Evolutionary conservation across 164 flowering plant genomes (phyloP).

Genomic region (Malania oleifera): DNA sequence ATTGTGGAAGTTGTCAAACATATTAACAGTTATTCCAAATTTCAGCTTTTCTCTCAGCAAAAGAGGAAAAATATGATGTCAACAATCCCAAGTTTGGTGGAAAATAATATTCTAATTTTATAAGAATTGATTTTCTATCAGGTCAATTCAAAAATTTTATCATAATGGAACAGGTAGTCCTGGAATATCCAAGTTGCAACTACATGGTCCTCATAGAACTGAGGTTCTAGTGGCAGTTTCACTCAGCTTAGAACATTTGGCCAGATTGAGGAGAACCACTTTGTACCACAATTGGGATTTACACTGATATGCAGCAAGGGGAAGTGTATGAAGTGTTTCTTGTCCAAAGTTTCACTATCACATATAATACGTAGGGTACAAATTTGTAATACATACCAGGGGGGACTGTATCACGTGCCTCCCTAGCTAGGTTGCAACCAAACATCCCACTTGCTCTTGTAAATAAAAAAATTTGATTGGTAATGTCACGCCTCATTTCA

Average conservation of each 20-base stretch:
- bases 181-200: too few relatives aligned
- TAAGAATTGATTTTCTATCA: not conserved
- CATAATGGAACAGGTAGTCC: not conserved
- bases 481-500: constrained; percentile 71
- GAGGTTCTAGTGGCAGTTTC: too few relatives aligned
- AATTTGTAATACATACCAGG: constrained; percentile 49
- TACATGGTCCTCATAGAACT: too few relatives aligned
- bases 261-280: too few relatives aligned
- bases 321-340: not conserved
- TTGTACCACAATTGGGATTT: not conserved
- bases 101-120: too few relatives aligned
- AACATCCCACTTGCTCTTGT: constrained; percentile 75
- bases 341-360: not conserved
- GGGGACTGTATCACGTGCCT: constrained; percentile 66
- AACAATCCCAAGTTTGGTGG: too few relatives aligned
- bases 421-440: constrained; percentile 77
- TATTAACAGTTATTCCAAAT: too few relatives aligned
- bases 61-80: too few relatives aligned
- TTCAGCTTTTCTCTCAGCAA: too few relatives aligned
- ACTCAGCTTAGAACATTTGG: too few relatives aligned
- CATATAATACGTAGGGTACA: not conserved
- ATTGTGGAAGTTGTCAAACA: too few relatives aligned
- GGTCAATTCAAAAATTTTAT: not conserved
- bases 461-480: constrained; percentile 63
- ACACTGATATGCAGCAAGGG: not conserved